Base-by-base conservation (phyloP, 164 flowering plant species). In the Nymphaea thermarum region DNA sequence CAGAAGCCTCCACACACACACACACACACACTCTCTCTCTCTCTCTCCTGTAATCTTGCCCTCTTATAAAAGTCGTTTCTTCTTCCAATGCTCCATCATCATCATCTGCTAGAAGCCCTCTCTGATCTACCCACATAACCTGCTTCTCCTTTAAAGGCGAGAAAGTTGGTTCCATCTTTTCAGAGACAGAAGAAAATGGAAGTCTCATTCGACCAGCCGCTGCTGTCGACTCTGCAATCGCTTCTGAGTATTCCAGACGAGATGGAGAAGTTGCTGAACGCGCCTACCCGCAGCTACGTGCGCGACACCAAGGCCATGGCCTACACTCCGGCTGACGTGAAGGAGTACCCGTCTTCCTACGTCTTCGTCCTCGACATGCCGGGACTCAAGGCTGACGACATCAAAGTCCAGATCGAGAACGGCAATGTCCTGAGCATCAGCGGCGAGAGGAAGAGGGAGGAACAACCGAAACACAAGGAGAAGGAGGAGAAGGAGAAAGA, bases 271-370 rank as follows among this genome's bases (percentile, higher is more conserved):
- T 44, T 78, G 6, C 16, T 36, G 60, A 73, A 66, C 72, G 73
- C 73, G 3, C 88, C 86, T 0, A 70, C 83, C 0, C 70, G 79
- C 16, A 70, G 77, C 69, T 87, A 83, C 81, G 84, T 83, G 44
- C 82, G 85, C 6, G 88, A 87, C 72, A 85, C 87, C 44, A 80
- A 75, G 75, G 91, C 89, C 36, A 85, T 87, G 87, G 88, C 84
- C 17, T 77, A 79, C 3, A 83, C 89, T 0, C 84, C 85, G 3
- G 86, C 83, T 4, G 88, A 85, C 78, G 73, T 85, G 62, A 77
- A 70, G 67, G 88, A 81, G 70, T 75, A 77, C 65, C 85, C 82
- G 2, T 74, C 74, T 41, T 70, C 80, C 17, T 83, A 83, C 70
- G 75, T 68, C 8, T 83, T 84, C 79, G 42, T 81, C 44, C n/a